phyloP scores from a whole-genome alignment of 148 eudicot species.

The Rhododendron molle region DNA sequence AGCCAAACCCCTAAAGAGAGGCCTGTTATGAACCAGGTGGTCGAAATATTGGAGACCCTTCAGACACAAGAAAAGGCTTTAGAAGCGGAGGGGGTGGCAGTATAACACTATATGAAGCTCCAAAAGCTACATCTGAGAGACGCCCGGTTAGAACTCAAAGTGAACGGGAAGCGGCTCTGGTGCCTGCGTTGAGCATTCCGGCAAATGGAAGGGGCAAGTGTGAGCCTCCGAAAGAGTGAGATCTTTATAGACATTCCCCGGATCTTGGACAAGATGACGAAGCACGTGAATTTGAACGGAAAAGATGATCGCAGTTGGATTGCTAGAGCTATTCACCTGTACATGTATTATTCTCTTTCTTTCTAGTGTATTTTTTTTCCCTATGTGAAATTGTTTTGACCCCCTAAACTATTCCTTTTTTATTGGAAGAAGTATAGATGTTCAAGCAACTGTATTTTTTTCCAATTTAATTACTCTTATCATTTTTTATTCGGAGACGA shows the following conservation, averaged over 20 bases:
- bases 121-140: constrained; percentile 19
- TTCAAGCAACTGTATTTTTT: neutral
- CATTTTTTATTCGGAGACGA: too few relatives aligned
- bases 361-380: too few relatives aligned
- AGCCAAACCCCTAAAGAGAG: constrained; percentile 77
- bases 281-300: neutral
- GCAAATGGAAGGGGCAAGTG: constrained; percentile 42
- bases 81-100: constrained; percentile 34
- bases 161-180: constrained; percentile 15
- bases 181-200: constrained; percentile 14
- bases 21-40: constrained; percentile 74
- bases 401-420: neutral
- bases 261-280: constrained; percentile 25
- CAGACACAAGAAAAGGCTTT: constrained; percentile 41
- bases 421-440: neutral
- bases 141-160: constrained; percentile 16
- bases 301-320: neutral
- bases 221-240: constrained; percentile 43
- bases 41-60: constrained; percentile 60
- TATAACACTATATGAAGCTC: constrained; percentile 49
- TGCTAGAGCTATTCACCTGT: neutral
- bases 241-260: constrained; percentile 26
- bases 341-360: neutral
- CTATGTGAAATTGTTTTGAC: neutral
- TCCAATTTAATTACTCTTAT: too few relatives aligned